phyloP scores from a whole-genome alignment of 192 early-diverging fungal species.

The Pilobolus umbonatus region DNA sequence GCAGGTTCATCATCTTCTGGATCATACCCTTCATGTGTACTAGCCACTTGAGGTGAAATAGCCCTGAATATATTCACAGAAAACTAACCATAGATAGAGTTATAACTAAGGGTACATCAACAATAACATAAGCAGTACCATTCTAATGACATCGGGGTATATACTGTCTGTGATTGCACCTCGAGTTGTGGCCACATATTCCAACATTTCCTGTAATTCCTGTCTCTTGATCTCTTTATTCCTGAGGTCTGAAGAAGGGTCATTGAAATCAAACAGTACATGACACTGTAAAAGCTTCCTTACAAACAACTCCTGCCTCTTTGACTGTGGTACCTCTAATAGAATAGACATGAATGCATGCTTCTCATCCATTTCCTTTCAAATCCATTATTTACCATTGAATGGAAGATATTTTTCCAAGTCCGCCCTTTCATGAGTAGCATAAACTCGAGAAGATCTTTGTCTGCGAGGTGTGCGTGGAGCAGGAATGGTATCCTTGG shows the following conservation, averaged over 20 bases:
- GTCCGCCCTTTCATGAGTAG: conserved; percentile 75
- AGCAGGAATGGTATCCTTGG: conserved; percentile 69
- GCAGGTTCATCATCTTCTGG: conserved; percentile 99
- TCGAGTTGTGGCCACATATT: conserved; percentile 87
- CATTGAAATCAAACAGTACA: conserved; percentile 95
- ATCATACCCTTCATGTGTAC: conserved; percentile 81
- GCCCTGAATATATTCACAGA: conserved; percentile 92
- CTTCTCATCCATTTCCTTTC: background rate
- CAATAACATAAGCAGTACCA: no score
- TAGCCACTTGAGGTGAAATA: conserved; percentile 93
- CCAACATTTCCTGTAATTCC: conserved; percentile 85
- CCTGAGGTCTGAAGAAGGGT: conserved; percentile 78
- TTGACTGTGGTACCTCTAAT: conserved; percentile 71
- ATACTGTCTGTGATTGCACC: conserved; percentile 86
- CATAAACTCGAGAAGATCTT: conserved; percentile 75
- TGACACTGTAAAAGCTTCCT: conserved; percentile 91
- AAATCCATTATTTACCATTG: conserved; percentile 69
- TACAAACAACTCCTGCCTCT: conserved; percentile 84
- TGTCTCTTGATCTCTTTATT: conserved; percentile 97
- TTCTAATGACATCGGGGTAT: conserved; percentile 91
- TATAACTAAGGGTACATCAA: no score
- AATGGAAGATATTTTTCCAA: conserved; percentile 71
- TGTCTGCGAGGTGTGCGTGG: conserved; percentile 79
- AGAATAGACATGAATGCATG: background rate
- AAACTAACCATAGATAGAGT: conserved; percentile 62